Evolutionary conservation across 495 filamentous ascomycete genomes (phyloP), one percentile per base, ranked within the genome.

Genomic region (Chaetomium fimeti): DNA sequence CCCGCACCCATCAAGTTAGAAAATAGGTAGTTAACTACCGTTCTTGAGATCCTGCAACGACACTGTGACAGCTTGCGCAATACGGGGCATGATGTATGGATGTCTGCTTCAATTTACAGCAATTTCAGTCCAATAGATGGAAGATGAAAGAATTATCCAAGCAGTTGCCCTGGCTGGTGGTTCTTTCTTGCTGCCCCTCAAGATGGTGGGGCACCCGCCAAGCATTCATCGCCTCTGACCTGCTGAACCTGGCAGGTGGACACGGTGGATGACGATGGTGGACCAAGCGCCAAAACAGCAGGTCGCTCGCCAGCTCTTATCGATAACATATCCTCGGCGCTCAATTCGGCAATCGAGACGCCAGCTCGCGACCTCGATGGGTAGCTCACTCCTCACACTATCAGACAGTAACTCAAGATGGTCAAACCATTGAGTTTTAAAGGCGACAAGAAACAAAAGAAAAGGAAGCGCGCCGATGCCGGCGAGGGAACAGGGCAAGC

Each of bases 371-470:
- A 5, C 6, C 18, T 20, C 16, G 11, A 45, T 2, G 16, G 16
- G 3, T n/a, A 20, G 45, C 45, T 15, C 43, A 20, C 22, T 25
- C 1, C 3, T 15, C 11, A 4, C 42, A n/a, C 25, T 8, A 36
- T n/a, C 1, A 13, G 24, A 18, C 45, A 60, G 15, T 27, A 9
- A 16, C 18, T 11, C 48, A 67, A 67, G 6, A 88, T 88, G 85
- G 83, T 96, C 58, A 97, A 95, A 75, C 84, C 93, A 51, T 82
- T 98, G 51, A 81, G 84, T 43, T 98, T 98, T 81, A 98, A 98
- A 80, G 94, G 94, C 80, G 95, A 98, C 76, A 97, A 92, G 75
- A 93, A 93, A 77, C 78, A 86, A 27, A 98, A 95, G 75, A 98
- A 97, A 76, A 85, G 92, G 73, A 98, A 96, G 79, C 83, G 87